These are phyloP conservation scores for Heliamphora exappendiculata DNA, from an alignment of 148 eudicot species.

Conservation along the genomic window DNA sequence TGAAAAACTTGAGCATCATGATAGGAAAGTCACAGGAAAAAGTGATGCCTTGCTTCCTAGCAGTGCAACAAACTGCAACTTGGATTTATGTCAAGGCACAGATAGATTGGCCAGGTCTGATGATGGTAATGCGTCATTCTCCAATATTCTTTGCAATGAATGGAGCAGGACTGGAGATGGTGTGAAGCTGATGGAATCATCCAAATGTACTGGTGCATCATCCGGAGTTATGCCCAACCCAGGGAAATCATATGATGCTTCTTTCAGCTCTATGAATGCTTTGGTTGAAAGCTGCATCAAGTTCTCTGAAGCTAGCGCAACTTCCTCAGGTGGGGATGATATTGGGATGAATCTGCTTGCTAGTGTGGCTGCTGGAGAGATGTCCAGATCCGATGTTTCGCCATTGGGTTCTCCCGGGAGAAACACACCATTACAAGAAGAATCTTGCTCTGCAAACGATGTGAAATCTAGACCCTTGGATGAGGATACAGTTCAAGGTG, in stretches of 20 bases:
- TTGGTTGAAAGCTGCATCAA: slow-evolving; percentile 84
- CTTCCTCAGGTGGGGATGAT: slow-evolving; percentile 56
- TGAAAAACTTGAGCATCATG: slow-evolving; percentile 50
- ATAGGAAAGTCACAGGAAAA: slow-evolving; percentile 29
- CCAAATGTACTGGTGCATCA: slow-evolving; percentile 20
- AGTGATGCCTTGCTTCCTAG: slow-evolving; percentile 19
- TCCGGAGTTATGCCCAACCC: slow-evolving; percentile 25
- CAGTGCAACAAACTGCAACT: slow-evolving; percentile 16
- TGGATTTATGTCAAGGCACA: slow-evolving; percentile 31
- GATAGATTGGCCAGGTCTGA: slow-evolving; percentile 22
- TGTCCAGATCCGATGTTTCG: slow-evolving; percentile 42
- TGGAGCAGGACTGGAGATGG: slow-evolving; percentile 20
- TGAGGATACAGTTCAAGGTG: slow-evolving; percentile 22
- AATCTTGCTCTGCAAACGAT: slow-evolving; percentile 26
- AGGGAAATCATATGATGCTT: slow-evolving; percentile 42
- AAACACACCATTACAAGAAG: slow-evolving; percentile 25
- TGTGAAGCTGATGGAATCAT: slow-evolving; percentile 23
- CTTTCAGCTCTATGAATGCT: slow-evolving; percentile 78
- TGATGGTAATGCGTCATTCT: slow-evolving; percentile 35
- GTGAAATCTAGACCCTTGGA: slow-evolving; percentile 12
- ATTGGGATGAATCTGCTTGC: slow-evolving; percentile 93
- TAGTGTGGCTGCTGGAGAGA: slow-evolving; percentile 92
- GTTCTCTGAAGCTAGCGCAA: slow-evolving; percentile 51
- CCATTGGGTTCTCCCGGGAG: slow-evolving; percentile 45
- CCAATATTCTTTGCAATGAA: slow-evolving; percentile 21